Evolutionary conservation across 2,329 filamentous ascomycete genomes (phyloP).

Genomic region (Zarea fungicola): DNA sequence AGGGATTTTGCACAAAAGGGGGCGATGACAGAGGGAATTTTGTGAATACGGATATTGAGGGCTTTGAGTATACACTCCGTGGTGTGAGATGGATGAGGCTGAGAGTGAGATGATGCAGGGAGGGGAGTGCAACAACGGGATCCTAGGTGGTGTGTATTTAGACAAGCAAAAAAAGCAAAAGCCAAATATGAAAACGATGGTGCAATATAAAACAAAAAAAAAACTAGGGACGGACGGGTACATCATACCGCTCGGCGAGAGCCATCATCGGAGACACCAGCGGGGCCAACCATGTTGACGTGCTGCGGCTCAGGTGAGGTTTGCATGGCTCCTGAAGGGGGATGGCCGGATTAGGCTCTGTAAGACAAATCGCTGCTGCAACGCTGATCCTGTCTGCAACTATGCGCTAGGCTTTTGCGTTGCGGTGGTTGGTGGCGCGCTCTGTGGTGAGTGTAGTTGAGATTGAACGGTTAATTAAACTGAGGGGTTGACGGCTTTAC

Average conservation of each 20-base stretch:
- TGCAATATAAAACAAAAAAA: background rate
- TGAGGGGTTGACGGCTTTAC: conserved; percentile 1
- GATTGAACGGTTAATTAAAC: background rate
- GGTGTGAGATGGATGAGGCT: conserved; percentile 5
- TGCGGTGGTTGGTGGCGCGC: background rate
- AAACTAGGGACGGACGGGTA: background rate
- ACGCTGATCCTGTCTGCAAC: conserved; percentile 7
- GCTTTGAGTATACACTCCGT: background rate
- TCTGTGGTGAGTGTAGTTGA: background rate
- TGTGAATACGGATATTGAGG: background rate
- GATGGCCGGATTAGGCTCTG: background rate
- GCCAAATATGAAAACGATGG: background rate
- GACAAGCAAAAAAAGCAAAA: background rate
- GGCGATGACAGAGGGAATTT: background rate
- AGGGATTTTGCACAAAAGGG: conserved; percentile 1
- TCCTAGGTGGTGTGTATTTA: background rate
- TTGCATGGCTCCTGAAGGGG: conserved; percentile 2
- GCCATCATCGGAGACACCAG: conserved; percentile 9
- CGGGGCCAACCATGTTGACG: conserved; percentile 8
- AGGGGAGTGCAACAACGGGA: too few relatives aligned
- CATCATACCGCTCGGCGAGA: conserved; percentile 13
- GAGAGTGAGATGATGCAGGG: background rate
- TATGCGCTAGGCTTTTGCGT: background rate
- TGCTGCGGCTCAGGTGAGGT: conserved; percentile 1
- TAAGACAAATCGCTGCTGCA: conserved; percentile 2